Evolutionary conservation across 176 grass and related monocot genomes (phyloP).

Genomic region (Eleusine coracana): DNA sequence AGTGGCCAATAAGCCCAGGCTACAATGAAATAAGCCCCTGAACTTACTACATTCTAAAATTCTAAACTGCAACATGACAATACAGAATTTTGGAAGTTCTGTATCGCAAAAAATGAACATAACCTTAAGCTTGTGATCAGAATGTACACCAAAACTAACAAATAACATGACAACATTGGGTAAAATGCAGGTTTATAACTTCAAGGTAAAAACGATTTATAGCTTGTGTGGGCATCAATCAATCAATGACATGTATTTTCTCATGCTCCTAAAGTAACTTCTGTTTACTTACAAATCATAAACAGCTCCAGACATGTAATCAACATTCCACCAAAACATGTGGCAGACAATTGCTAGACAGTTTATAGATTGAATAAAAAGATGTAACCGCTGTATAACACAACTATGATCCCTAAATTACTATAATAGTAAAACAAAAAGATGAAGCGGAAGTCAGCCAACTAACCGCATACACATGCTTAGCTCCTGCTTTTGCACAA

Average conservation of each 20-base stretch:
- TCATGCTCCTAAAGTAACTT: not conserved
- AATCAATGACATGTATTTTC: not conserved
- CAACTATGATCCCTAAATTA: not conserved
- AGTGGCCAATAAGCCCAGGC: not conserved
- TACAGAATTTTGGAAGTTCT: not conserved
- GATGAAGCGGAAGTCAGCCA: not conserved
- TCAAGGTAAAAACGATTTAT: not conserved
- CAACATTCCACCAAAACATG: not conserved
- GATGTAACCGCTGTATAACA: not conserved
- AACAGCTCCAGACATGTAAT: not conserved
- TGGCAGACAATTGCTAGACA: conserved; percentile 11
- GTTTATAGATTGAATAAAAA: not conserved
- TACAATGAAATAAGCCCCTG: not conserved
- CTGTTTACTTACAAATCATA: not conserved
- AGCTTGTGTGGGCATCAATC: not conserved
- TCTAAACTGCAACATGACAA: conserved; percentile 7
- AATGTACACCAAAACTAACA: not conserved
- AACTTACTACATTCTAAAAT: not conserved
- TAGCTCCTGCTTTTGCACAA: conserved; percentile 95
- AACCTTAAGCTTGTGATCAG: not conserved
- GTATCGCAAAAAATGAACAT: not conserved
- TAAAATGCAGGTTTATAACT: not conserved
- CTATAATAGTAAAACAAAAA: conserved; percentile 1
- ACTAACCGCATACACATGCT: conserved; percentile 96
- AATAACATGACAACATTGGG: not conserved